Evolutionary conservation across 805 yeast genomes (phyloP).

Genomic region (Candida tibetensis): DNA sequence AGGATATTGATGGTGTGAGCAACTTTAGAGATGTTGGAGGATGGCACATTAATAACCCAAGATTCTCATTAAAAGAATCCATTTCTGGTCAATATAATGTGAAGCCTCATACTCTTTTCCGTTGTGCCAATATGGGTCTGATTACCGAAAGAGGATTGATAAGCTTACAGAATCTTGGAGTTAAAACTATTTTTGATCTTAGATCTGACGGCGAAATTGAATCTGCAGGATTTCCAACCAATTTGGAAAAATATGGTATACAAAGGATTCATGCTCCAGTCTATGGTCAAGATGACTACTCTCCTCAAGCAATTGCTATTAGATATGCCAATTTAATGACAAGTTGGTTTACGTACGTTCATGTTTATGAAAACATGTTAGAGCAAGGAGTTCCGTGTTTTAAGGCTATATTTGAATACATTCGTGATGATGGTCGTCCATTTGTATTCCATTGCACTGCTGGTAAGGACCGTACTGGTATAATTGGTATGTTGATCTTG

Average conservation of each 20-base stretch:
- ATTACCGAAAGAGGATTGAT: conserved; percentile 51
- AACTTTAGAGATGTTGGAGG: conserved; percentile 86
- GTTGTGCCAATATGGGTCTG: conserved; percentile 60
- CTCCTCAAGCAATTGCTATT: conserved; percentile 62
- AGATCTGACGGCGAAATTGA: conserved; percentile 58
- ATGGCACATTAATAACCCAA: conserved; percentile 45
- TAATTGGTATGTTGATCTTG: conserved; percentile 65
- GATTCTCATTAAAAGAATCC: conserved; percentile 13
- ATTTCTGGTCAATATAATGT: conserved; percentile 34
- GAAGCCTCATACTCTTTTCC: conserved; percentile 51
- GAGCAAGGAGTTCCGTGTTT: conserved; percentile 48
- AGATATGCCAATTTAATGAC: conserved; percentile 53
- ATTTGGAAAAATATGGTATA: conserved; percentile 41
- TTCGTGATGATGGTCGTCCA: conserved; percentile 51
- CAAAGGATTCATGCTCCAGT: conserved; percentile 56
- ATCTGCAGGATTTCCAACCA: conserved; percentile 42
- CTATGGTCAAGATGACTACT: conserved; percentile 49
- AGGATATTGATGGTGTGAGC: conserved; percentile 59
- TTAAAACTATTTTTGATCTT: conserved; percentile 63
- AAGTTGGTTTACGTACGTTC: conserved; percentile 60
- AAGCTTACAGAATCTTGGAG: conserved; percentile 40
- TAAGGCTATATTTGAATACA: conserved; percentile 48
- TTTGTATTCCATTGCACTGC: conserved; percentile 77
- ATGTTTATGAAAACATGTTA: conserved; percentile 61
- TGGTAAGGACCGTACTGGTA: conserved; percentile 85